Evolutionary conservation across 345 rosid species (phyloP).

Genomic region (Pistacia integerrima): DNA sequence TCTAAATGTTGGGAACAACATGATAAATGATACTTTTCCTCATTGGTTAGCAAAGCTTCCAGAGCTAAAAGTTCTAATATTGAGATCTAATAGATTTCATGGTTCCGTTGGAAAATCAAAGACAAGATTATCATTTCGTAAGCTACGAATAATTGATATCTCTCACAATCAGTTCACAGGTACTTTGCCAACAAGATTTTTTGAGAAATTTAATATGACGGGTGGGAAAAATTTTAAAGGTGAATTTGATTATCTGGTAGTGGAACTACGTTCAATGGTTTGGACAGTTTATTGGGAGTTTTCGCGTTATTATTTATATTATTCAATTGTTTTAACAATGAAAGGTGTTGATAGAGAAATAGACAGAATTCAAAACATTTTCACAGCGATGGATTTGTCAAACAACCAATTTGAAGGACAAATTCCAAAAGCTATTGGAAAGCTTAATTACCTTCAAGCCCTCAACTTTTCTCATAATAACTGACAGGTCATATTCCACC

Average conservation of each 20-base stretch:
- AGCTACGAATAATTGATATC: background rate
- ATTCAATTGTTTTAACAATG: background rate
- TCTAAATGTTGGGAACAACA: no score
- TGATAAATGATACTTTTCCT: no score
- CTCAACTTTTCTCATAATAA: no score
- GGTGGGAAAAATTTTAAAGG: background rate
- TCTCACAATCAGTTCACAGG: no score
- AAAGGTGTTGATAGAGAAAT: background rate
- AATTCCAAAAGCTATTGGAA: background rate
- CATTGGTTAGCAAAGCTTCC: background rate
- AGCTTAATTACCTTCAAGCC: background rate
- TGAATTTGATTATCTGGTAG: background rate
- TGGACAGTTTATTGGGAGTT: no score
- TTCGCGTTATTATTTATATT: background rate
- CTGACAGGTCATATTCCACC: slow-evolving; percentile 16
- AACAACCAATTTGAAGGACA: slow-evolving; percentile 9
- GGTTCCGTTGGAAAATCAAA: background rate
- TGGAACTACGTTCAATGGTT: no score
- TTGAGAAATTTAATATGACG: background rate
- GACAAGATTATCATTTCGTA: no score
- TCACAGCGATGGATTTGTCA: slow-evolving; percentile 12
- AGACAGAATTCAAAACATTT: background rate
- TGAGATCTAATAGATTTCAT: slow-evolving; percentile 4
- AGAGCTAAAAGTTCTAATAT: background rate
- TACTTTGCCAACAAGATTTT: no score